Percentiles rank a stretch among this genome's conserved stretches.
These are phyloP conservation scores for Ogataea neopini DNA, from an alignment of 805 yeast species.

Conservation along the genomic window DNA sequence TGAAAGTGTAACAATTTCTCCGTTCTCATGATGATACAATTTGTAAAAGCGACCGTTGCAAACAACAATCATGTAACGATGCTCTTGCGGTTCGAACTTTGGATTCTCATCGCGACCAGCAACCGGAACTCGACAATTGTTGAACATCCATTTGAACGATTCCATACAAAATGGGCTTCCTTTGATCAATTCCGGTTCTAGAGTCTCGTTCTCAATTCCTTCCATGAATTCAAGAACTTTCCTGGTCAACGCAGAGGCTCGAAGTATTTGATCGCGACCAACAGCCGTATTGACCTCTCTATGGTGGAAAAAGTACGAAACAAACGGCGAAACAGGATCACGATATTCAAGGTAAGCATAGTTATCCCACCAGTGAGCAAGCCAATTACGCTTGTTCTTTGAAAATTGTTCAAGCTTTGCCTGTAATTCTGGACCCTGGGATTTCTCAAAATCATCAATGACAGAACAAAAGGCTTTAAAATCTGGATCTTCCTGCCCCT, in stretches of 20 bases:
- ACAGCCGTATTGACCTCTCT: constrained; percentile 59
- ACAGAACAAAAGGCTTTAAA: constrained; percentile 47
- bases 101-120: constrained; percentile 62
- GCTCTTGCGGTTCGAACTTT: constrained; percentile 41
- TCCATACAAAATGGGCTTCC: constrained; percentile 91
- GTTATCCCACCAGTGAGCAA: constrained; percentile 90
- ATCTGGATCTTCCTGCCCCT: constrained; percentile 45
- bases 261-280: constrained; percentile 63
- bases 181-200: constrained; percentile 79
- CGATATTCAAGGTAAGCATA: constrained; percentile 88
- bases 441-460: constrained; percentile 63
- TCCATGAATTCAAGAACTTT: constrained; percentile 69
- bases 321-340: constrained; percentile 94
- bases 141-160: constrained; percentile 87
- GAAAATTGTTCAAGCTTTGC: constrained; percentile 60
- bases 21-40: constrained; percentile 57
- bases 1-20: constrained; percentile 44
- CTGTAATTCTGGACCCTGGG: constrained; percentile 75
- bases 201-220: constrained; percentile 64
- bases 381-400: constrained; percentile 73
- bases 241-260: constrained; percentile 74
- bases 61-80: constrained; percentile 71
- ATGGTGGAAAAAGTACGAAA: constrained; percentile 86
- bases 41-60: constrained; percentile 81
- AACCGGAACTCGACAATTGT: constrained; percentile 81